These are phyloP conservation scores for Aquilaria sinensis DNA, from an alignment of 345 rosid genomes.

Conservation along the genomic window DNA sequence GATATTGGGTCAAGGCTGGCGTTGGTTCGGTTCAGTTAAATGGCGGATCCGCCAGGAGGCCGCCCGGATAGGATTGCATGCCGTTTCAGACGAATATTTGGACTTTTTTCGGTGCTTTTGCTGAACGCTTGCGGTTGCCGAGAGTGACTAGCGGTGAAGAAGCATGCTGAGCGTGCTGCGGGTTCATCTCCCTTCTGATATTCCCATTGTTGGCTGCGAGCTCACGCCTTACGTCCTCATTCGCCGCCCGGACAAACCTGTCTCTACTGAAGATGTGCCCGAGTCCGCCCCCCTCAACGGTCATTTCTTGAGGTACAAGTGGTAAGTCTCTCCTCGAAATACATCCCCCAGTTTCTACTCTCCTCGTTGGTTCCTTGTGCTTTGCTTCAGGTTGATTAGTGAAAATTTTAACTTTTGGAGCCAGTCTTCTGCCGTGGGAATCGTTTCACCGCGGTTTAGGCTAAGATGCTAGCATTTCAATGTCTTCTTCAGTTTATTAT, in stretches of 20 bases:
- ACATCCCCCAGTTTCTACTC: neutral
- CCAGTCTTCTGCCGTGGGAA: neutral
- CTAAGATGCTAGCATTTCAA: neutral
- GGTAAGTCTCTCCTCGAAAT: conserved; percentile 41
- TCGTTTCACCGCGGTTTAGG: neutral
- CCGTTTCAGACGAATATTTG: conserved; percentile 2
- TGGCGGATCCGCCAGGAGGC: conserved; percentile 69
- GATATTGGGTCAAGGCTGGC: conserved; percentile 31
- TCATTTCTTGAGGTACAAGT: conserved; percentile 80
- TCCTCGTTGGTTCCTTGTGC: conserved; percentile 4
- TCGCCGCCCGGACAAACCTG: conserved; percentile 60
- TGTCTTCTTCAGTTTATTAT: neutral
- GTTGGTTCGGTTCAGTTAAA: conserved; percentile 33
- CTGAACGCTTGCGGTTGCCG: conserved; percentile 29
- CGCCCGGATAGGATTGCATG: conserved; percentile 23
- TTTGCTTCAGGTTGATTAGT: neutral
- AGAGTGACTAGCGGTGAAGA: conserved; percentile 17
- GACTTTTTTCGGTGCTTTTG: conserved; percentile 20
- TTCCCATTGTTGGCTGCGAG: conserved; percentile 97
- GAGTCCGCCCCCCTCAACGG: conserved; percentile 83
- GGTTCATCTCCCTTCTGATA: conserved; percentile 94
- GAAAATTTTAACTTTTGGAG: neutral
- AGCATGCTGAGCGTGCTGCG: conserved; percentile 92
- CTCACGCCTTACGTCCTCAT: conserved; percentile 85
- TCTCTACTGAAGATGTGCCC: conserved; percentile 64